These are phyloP conservation scores for Orychophragmus violaceus DNA, from an alignment of 345 rosid species.

Conservation along the genomic window DNA sequence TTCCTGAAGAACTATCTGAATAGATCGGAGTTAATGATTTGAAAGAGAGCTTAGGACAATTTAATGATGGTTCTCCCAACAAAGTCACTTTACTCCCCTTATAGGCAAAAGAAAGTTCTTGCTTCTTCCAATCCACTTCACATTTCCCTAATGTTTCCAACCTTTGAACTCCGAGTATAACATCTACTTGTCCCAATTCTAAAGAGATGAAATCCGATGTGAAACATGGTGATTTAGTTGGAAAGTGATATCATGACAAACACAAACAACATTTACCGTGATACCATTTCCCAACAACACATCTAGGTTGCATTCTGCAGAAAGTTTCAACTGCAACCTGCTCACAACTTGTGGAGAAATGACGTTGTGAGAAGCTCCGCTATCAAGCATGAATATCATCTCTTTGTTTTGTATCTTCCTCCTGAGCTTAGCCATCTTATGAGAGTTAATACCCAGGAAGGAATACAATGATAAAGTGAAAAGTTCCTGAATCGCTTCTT, in stretches of 20 bases:
- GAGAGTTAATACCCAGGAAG: not conserved
- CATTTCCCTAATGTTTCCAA: not conserved
- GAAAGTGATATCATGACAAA: not conserved
- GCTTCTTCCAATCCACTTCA: not conserved
- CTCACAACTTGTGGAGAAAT: not conserved
- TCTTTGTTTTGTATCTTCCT: not conserved
- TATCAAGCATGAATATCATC: not conserved
- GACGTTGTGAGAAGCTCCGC: not conserved
- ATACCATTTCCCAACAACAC: not conserved
- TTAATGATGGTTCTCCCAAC: not conserved
- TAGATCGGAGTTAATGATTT: too few species aligned
- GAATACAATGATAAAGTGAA: not conserved
- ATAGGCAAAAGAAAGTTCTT: not conserved
- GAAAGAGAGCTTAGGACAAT: too few species aligned
- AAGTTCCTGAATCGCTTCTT: too few species aligned
- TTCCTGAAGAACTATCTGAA: not conserved
- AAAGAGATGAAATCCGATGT: not conserved
- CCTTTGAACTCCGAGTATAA: not conserved
- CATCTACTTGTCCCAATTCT: not conserved
- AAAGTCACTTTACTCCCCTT: not conserved
- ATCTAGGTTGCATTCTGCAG: not conserved
- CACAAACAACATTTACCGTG: not conserved
- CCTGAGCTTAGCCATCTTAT: not conserved
- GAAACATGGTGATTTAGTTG: not conserved
- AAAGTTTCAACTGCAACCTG: not conserved